Conservation (phyloP, 2,329 filamentous ascomycete genomes). For the Colletotrichum cordylinicola region DNA sequence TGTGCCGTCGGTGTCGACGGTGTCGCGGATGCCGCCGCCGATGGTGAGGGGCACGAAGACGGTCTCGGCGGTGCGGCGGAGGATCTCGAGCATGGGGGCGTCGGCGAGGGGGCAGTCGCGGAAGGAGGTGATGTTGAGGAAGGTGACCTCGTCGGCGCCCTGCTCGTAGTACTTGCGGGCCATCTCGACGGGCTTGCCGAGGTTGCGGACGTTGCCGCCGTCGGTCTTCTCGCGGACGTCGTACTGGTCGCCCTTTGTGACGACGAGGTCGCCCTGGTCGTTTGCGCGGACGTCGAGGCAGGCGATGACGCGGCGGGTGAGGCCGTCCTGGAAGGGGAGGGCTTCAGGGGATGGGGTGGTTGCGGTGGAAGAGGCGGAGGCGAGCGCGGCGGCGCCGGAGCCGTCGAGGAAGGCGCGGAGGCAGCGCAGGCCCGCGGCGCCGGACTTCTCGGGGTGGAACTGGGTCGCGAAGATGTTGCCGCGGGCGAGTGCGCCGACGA, state of each 20-base stretch:
- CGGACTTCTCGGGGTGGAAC: constrained; percentile 98
- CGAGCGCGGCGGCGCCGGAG: constrained; percentile 59
- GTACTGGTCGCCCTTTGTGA: constrained; percentile 98
- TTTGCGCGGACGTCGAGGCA: constrained; percentile 96
- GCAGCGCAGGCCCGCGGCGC: constrained; percentile 83
- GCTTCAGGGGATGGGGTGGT: not conserved
- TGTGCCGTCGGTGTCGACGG: constrained; percentile 85
- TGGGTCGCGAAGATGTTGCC: constrained; percentile 91
- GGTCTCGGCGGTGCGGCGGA: constrained; percentile 83
- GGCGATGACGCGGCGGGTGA: constrained; percentile 93
- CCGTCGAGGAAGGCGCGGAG: constrained; percentile 88
- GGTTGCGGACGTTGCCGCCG: constrained; percentile 76
- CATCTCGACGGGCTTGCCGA: constrained; percentile 97
- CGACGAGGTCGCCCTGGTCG: constrained; percentile 91
- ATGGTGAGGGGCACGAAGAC: constrained; percentile 97
- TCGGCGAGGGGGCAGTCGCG: constrained; percentile 92
- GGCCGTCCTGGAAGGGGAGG: constrained; percentile 59
- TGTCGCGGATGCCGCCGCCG: constrained; percentile 93
- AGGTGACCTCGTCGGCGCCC: constrained; percentile 95
- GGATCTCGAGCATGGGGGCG: constrained; percentile 93
- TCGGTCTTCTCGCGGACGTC: constrained; percentile 89
- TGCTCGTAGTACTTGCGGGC: constrained; percentile 94
- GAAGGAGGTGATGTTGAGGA: constrained; percentile 98
- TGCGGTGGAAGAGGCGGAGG: constrained; percentile 14
- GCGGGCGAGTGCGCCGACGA: constrained; percentile 87